These are phyloP conservation scores for Porphyrellus cyaneotinctus DNA, from an alignment of 768 basidiomycete genomes.

Conservation along the genomic window DNA sequence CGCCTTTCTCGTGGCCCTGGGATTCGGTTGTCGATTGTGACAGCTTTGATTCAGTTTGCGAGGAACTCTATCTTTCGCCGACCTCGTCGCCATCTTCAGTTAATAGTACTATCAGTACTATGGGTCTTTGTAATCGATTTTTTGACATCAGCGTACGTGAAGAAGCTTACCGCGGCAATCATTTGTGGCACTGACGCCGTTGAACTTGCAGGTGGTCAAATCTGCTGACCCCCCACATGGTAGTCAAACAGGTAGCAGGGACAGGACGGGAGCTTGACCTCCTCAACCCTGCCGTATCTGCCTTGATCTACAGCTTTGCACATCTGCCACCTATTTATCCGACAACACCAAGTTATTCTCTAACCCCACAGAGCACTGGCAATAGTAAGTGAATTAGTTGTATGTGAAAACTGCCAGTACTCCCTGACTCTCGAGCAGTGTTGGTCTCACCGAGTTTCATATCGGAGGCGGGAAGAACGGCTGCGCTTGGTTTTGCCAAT, in stretches of 20 bases:
- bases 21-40: background rate
- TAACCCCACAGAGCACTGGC: background rate
- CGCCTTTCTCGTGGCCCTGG: background rate
- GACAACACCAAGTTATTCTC: background rate
- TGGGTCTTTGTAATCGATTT: background rate
- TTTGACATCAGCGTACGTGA: background rate
- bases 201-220: background rate
- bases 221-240: background rate
- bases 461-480: background rate
- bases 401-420: no score
- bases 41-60: background rate
- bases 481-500: background rate
- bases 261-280: background rate
- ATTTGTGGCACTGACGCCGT: background rate
- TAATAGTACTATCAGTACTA: background rate
- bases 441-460: background rate
- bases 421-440: background rate
- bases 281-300: background rate
- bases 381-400: background rate
- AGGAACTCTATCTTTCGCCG: background rate
- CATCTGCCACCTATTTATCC: background rate
- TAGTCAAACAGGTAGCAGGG: background rate
- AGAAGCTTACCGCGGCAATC: no score
- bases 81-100: background rate
- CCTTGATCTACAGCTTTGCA: background rate